These are phyloP conservation scores for Cercospora zeae-maydis DNA, from an alignment of 2,329 filamentous ascomycete genomes.

Conservation along the genomic window DNA sequence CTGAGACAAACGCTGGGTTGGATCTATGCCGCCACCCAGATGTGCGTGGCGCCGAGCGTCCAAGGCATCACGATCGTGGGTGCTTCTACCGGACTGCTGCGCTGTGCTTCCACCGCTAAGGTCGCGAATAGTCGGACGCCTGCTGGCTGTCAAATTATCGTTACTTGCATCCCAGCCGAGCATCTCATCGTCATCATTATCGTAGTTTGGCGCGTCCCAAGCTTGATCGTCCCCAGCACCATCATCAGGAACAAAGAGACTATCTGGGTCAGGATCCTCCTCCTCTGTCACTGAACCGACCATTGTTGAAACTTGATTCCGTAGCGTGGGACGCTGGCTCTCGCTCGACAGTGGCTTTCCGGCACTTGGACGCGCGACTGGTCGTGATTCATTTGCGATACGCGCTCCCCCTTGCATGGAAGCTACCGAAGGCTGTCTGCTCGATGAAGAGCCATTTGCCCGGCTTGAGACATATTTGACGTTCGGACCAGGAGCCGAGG, in stretches of 20 bases:
- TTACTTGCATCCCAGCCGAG: slow-evolving; percentile 71
- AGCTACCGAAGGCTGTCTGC: slow-evolving; percentile 25
- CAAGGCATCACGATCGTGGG: slow-evolving; percentile 2
- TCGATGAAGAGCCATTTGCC: slow-evolving; percentile 23
- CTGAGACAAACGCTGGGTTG: slow-evolving; percentile 71
- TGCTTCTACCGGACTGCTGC: slow-evolving; percentile 17
- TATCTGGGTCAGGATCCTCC: slow-evolving; percentile 60
- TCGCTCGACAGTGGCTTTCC: slow-evolving; percentile 33
- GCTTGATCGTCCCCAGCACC: slow-evolving; percentile 62
- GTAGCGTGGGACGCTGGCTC: slow-evolving; percentile 29
- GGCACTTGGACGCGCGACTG: slow-evolving; percentile 38
- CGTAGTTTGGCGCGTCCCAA: slow-evolving; percentile 69
- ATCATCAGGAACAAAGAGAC: slow-evolving; percentile 60
- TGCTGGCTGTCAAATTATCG: slow-evolving; percentile 52
- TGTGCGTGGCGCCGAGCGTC: slow-evolving; percentile 21
- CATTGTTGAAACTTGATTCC: slow-evolving; percentile 25
- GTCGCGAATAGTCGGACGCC: slow-evolving; percentile 47
- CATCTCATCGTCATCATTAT: slow-evolving; percentile 62
- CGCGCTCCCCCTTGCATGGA: slow-evolving; percentile 20
- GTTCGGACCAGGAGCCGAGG: slow-evolving; percentile 34
- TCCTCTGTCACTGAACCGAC: slow-evolving; percentile 45
- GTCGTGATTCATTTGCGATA: slow-evolving; percentile 40
- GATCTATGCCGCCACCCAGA: slow-evolving; percentile 51
- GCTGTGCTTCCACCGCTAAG: slow-evolving; percentile 29
- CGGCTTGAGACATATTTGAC: slow-evolving; percentile 39